Conservation (phyloP, 2,329 filamentous ascomycete genomes). For the Ophidiomyces ophidiicola region DNA sequence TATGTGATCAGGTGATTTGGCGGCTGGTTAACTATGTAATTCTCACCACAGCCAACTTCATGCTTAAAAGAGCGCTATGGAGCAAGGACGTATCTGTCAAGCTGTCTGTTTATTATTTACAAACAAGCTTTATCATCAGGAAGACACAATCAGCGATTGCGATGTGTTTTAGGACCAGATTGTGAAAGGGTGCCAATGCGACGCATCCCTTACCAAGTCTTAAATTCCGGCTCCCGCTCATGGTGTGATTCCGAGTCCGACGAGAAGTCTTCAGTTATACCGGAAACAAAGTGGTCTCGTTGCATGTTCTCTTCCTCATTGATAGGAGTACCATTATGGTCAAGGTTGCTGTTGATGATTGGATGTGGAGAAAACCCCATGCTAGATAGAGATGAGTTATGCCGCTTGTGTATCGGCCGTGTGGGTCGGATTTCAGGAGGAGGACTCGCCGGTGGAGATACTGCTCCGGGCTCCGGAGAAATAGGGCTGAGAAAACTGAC, state of each 20-base stretch:
- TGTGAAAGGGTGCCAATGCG: too few relatives aligned
- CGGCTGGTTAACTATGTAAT: too few relatives aligned
- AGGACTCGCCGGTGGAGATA: conserved; percentile 13
- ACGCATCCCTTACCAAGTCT: conserved; percentile 7
- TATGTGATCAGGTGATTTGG: too few relatives aligned
- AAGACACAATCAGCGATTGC: too few relatives aligned
- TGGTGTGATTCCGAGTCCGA: conserved; percentile 4
- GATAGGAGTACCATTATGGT: not conserved
- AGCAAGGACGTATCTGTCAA: too few relatives aligned
- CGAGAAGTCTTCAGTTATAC: conserved; percentile 15
- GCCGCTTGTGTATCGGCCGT: conserved; percentile 11
- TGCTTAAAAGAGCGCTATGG: too few relatives aligned
- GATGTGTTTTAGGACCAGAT: too few relatives aligned
- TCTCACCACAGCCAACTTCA: too few relatives aligned
- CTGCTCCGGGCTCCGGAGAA: conserved; percentile 11
- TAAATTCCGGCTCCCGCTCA: conserved; percentile 5
- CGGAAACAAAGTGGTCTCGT: conserved; percentile 14
- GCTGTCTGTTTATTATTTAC: too few relatives aligned
- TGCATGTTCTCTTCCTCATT: conserved; percentile 9
- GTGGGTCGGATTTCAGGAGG: conserved; percentile 6
- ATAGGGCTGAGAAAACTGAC: conserved; percentile 16
- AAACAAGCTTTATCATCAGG: too few relatives aligned
- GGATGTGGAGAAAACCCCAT: conserved; percentile 12
- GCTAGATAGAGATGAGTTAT: conserved; percentile 16
- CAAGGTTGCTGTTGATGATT: conserved; percentile 9